Conservation (phyloP, 148 eudicot species). For the Drosera capensis region DNA sequence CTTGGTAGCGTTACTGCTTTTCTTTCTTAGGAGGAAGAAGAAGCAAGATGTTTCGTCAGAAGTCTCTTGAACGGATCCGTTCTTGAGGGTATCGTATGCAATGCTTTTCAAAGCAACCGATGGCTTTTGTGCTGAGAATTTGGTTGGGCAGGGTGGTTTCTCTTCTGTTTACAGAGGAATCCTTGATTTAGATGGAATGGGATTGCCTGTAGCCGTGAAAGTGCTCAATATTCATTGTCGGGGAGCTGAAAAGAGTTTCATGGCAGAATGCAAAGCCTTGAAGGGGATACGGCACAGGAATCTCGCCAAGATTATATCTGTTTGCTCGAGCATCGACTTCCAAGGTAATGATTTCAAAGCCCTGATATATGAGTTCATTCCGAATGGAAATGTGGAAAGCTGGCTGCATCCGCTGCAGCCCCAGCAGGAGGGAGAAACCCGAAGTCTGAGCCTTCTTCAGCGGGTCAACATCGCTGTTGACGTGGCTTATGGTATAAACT, state of each 20-base stretch:
- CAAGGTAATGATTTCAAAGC: slow-evolving; percentile 7
- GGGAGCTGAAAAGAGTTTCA: slow-evolving; percentile 1
- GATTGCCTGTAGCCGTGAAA: slow-evolving; percentile 1
- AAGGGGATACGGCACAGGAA: slow-evolving; percentile 4
- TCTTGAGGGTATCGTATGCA: slow-evolving; percentile 8
- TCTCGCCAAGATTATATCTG: slow-evolving; percentile 1
- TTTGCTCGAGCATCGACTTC: slow-evolving; percentile 5
- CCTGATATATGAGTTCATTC: slow-evolving; percentile 6
- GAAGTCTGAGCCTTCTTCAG: not conserved
- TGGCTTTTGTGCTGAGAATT: slow-evolving; percentile 3
- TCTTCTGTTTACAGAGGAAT: slow-evolving; percentile 5
- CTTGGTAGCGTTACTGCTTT: no score
- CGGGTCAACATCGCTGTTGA: not conserved
- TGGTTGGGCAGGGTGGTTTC: slow-evolving; percentile 2
- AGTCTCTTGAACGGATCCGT: no score
- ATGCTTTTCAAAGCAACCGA: slow-evolving; percentile 11
- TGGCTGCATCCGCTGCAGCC: not conserved
- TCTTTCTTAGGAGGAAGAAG: no score
- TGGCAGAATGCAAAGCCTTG: slow-evolving; percentile 5
- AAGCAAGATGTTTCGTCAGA: no score
- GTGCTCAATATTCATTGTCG: slow-evolving; percentile 2
- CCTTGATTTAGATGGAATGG: not conserved
- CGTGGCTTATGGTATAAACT: not conserved
- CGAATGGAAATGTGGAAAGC: not conserved
- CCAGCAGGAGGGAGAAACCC: not conserved